A percentile compares a stretch with the other conserved stretches of the same genome.
phyloP scores from a whole-genome alignment of 1,284 basidiomycete species.

The Melampsora occidentalis region DNA sequence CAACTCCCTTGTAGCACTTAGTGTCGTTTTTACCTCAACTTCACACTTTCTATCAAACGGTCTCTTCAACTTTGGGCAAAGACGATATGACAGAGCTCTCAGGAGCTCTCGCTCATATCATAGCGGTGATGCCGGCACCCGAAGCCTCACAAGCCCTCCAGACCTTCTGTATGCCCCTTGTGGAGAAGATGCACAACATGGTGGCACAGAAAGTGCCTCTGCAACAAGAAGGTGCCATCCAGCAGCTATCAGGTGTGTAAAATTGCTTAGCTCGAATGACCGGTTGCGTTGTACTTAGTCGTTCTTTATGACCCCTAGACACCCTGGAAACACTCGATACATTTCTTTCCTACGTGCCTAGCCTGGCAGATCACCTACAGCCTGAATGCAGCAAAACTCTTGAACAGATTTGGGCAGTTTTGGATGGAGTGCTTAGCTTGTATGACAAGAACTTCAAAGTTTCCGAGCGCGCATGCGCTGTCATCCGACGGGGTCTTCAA shows the following conservation, averaged over 20 bases:
- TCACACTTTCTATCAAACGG: conserved; percentile 77
- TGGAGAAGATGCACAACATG: conserved; percentile 57
- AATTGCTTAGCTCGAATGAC: conserved; percentile 34
- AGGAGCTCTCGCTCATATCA: conserved; percentile 91
- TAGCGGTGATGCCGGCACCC: conserved; percentile 83
- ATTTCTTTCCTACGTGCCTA: conserved; percentile 73
- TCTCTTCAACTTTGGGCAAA: conserved; percentile 72
- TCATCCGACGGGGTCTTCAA: conserved; percentile 76
- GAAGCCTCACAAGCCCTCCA: conserved; percentile 77
- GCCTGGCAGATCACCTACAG: conserved; percentile 61
- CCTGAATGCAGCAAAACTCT: conserved; percentile 73
- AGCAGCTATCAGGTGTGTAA: conserved; percentile 66
- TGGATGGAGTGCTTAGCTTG: conserved; percentile 75
- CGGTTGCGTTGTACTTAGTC: conserved; percentile 43
- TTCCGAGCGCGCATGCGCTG: conserved; percentile 80
- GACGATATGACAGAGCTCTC: conserved; percentile 88
- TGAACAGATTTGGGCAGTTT: conserved; percentile 74
- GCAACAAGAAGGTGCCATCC: conserved; percentile 62
- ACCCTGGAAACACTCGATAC: conserved; percentile 83
- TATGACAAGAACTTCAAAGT: conserved; percentile 76
- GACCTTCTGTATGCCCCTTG: conserved; percentile 68
- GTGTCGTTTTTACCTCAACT: conserved; percentile 87
- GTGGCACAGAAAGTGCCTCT: conserved; percentile 53
- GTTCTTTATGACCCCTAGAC: conserved; percentile 57
- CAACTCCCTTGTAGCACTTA: conserved; percentile 65